Evolutionary conservation across 2,329 filamentous ascomycete species (phyloP), one percentile per base, ranked within the genome.

Genomic region (Penicillium sp.): DNA sequence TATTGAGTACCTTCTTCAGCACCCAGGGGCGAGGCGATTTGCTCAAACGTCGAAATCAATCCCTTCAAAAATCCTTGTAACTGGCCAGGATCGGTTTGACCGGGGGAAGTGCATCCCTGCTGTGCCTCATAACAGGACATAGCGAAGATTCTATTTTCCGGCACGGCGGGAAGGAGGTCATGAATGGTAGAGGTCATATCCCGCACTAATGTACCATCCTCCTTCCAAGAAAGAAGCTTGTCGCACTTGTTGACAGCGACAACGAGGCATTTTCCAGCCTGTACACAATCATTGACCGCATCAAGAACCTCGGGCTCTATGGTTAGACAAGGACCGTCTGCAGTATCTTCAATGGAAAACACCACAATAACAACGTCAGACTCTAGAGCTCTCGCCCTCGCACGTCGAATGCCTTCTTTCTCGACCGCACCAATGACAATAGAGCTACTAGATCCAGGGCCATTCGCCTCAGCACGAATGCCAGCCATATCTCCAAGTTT

Each of bases 401-500:
- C 95, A 49, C 95, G 83, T 50, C 89, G 86, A 69, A 99, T 98
- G 1, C 95, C 95, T 74, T 99, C 95, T 70, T 88, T 80, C 70
- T 99, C 95, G 26, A 99, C 82, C 10, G 83, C 79, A 0, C 92
- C 90, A 58, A 96, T 85, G 4, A 66, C 55, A 35, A 62, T 52
- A 7, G 56, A 59, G 16, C 54, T 54, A n/a, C 64, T 65, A 22
- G 61, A 57, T 10, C 37, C 56, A 26, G 52, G 55, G 14, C 54
- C 55, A 27, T 22, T 22, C 3, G 45, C 31, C 42, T 70, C 70
- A 2, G 82, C 84, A 49, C 92, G 83, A 64, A 99, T 85, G 1
- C 95, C 95, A 21, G 95, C 95, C 67, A 95, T 98, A 76, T 99
- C 95, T 16, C 93, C 93, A 69, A 99, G 88, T n/a, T 90, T 90